Percentiles rank a stretch among this genome's conserved stretches.
These are phyloP conservation scores for Cryptomeria japonica DNA, from an alignment of 75 land plant species.

Conservation along the genomic window DNA sequence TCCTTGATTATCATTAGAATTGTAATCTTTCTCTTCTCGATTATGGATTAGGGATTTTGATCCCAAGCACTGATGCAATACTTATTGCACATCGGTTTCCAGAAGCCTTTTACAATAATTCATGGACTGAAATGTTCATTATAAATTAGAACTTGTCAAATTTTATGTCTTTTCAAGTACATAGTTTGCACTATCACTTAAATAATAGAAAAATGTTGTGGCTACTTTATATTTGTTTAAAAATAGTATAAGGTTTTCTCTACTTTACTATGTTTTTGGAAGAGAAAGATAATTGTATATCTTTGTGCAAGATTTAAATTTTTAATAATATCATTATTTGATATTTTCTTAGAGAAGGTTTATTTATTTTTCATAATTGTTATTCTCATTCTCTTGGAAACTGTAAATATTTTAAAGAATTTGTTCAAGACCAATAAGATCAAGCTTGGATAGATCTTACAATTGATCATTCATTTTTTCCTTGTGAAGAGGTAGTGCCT, in stretches of 20 bases:
- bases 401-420: too few relatives aligned
- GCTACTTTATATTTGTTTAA: not conserved
- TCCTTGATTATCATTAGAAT: not conserved
- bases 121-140: not conserved
- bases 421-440: too few relatives aligned
- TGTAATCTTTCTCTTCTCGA: not conserved
- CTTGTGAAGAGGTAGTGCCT: too few relatives aligned
- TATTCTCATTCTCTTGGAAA: too few relatives aligned
- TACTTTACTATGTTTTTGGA: not conserved
- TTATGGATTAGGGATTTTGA: not conserved
- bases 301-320: not conserved
- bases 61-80: too few relatives aligned
- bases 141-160: not conserved
- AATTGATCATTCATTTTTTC: too few relatives aligned
- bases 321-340: not conserved
- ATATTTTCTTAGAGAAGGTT: not conserved
- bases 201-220: too few relatives aligned
- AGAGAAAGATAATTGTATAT: not conserved
- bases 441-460: too few relatives aligned
- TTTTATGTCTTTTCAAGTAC: not conserved
- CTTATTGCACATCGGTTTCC: not conserved
- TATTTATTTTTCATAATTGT: too few relatives aligned
- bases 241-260: not conserved
- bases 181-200: not conserved
- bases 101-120: not conserved